Base-by-base conservation (phyloP, 345 rosid genomes). In the Ceriops zippeliana region DNA sequence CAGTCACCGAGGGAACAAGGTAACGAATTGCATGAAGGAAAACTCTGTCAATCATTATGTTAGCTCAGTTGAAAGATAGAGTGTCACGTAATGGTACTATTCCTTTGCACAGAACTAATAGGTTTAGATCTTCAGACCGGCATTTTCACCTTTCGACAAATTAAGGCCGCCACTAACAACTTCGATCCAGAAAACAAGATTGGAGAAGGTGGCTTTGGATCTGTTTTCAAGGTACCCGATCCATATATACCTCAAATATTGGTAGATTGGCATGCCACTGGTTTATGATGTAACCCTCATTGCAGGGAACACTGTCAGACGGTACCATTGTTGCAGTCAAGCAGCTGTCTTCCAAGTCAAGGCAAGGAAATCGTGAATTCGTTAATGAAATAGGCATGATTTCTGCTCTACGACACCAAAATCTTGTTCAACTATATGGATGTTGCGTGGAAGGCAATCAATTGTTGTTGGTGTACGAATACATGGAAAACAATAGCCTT, bases 311-410 rank as follows among this genome's bases (percentile, higher is more conserved):
- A 42, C 21, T 71, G 20, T 10, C 63, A 54, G 68, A 71, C 63
- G 68, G 74, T 13, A 63, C 74, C 5, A 1, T 42, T 11, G 28
- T 71, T 34, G 74, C 74, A 1, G 68, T 71, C 42, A 71, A 71
- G 68, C 68, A 63, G 47, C 74, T 63, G 7, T 63, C 74, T 58
- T 63, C 74, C 2, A 63, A 30, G 42, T 71, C 74, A 56, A 71
- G 42, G 46, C 68, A 71, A 22, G 74, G 74, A 54, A 62, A 53
- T 46, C 68, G 68, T 37, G 74, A 70, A 70, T 70, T 70, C 56
- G 6, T 70, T 20, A 76, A 80, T 46, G 83, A 80, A 52, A 68
- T 80, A 26, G 83, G 83, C 66, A 74, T 73, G 76, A 80, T 80
- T 52, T 68, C 75, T 37, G 74, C 70, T 57, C 22, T 80, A 31